Base-by-base conservation (phyloP, 2,329 filamentous ascomycete species). In the Cadophora malorum region DNA sequence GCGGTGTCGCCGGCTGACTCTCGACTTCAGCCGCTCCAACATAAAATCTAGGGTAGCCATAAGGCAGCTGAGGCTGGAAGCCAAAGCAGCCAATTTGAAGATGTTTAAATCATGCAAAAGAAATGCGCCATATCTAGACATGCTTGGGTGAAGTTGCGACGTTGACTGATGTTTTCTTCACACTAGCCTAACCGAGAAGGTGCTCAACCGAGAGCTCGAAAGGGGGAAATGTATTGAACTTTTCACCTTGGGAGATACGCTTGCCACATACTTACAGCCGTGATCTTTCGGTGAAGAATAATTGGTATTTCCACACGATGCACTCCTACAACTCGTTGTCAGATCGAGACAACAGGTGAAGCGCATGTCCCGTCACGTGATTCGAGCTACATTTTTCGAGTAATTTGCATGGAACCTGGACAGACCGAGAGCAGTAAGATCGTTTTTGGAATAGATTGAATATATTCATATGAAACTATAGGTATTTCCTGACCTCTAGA, bases 151-250 rank as follows among this genome's bases (percentile, higher is more conserved):
- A 49, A 21, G 19, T 49, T 49, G 14, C 12, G 14, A 55, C 1
- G 16, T 33, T 7, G 52, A 55, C 7, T 33, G 52, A 55, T 55
- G 52, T 55, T 55, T 55, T 33, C 28, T 16, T 55, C 16, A 55
- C 52, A 33, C 52, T 55, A 55, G 52, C 52, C 25, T 33, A 55
- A 55, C 52, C 52, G 52, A 55, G 52, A 55, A 55, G 25, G 28
- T 55, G 52, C 14, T 33, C 52, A 55, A n/a, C 25, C 52, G 52
- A 55, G 52, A 55, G 28, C 16, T 49, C 52, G 28, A 55, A 55
- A 53, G 1, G 4, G 52, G 52, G 52, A 33, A 55, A 55, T 55
- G 25, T 55, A 55, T 19, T 55, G 4, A 12, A 6, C 16, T 7
- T 55, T 25, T 55, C 52, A 33, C 28, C 14, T n/a, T 5, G 12